phyloP scores from a whole-genome alignment of 108 stramenopile species.

The Ochromonas danica region DNA sequence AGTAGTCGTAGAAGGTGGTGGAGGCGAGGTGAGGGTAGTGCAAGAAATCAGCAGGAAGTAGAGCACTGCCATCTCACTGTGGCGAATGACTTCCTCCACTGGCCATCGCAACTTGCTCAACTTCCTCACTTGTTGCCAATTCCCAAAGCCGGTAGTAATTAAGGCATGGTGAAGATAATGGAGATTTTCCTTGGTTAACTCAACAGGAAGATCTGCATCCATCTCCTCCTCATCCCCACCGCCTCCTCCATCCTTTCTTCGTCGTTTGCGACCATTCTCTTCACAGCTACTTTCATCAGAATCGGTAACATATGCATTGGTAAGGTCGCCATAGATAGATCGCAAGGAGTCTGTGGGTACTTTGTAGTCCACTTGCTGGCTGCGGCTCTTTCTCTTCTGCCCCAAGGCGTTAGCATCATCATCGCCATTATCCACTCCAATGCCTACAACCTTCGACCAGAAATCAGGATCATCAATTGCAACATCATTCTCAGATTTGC shows the following conservation, averaged over 20 bases:
- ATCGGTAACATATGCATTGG: neutral
- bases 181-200: neutral
- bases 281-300: neutral
- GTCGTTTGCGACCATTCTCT: neutral
- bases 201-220: too few relatives aligned
- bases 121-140: neutral
- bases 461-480: conserved; percentile 90
- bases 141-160: neutral
- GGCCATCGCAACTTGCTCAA: neutral
- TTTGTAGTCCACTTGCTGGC: neutral
- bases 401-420: conserved; percentile 32
- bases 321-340: neutral
- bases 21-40: too few relatives aligned
- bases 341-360: neutral
- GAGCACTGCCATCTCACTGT: neutral
- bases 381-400: neutral
- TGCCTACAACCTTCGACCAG: conserved; percentile 70
- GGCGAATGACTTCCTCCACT: neutral
- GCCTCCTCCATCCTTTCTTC: neutral
- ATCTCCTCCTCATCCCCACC: too few relatives aligned
- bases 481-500: conserved; percentile 59
- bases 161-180: neutral
- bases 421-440: neutral
- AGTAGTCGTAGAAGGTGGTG: too few relatives aligned
- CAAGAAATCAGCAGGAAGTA: too few relatives aligned